Evolutionary conservation across 345 rosid species (phyloP).

Genomic region (Populus alba): DNA sequence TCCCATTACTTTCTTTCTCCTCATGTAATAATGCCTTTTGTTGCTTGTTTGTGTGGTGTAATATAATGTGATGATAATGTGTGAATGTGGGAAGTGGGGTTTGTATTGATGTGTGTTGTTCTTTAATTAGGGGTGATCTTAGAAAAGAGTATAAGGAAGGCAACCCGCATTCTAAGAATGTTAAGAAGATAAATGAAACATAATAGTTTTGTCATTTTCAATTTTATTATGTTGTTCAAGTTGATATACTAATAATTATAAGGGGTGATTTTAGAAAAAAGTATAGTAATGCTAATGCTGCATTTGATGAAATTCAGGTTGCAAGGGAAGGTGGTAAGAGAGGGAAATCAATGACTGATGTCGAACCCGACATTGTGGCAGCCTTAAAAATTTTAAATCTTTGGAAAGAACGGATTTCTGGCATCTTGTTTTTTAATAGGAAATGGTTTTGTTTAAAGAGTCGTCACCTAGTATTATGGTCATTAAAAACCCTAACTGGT

Average conservation of each 20-base stretch:
- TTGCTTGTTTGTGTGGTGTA: not conserved
- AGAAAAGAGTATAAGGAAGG: slow-evolving; percentile 59
- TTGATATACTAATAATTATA: no score
- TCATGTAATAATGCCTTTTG: slow-evolving; percentile 41
- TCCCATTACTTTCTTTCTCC: slow-evolving; percentile 42
- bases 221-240: not conserved
- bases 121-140: slow-evolving; percentile 60
- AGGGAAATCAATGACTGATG: slow-evolving; percentile 76
- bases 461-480: no score
- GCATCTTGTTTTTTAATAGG: no score
- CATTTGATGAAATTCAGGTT: slow-evolving; percentile 35
- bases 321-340: slow-evolving; percentile 79
- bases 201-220: not conserved
- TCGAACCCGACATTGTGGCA: no score
- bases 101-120: slow-evolving; percentile 6
- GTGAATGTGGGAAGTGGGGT: no score
- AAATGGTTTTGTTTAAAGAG: no score
- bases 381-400: no score
- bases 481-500: no score
- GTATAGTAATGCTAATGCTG: not conserved
- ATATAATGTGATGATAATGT: not conserved
- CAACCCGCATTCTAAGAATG: slow-evolving; percentile 51
- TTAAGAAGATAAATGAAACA: slow-evolving; percentile 37
- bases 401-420: no score
- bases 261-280: no score